A percentile compares a stretch with the other conserved stretches of the same genome.
Evolutionary conservation across 371 early-diverging fungal species (phyloP).

Genomic region (Ecytonucleospora hepatopenaei): DNA sequence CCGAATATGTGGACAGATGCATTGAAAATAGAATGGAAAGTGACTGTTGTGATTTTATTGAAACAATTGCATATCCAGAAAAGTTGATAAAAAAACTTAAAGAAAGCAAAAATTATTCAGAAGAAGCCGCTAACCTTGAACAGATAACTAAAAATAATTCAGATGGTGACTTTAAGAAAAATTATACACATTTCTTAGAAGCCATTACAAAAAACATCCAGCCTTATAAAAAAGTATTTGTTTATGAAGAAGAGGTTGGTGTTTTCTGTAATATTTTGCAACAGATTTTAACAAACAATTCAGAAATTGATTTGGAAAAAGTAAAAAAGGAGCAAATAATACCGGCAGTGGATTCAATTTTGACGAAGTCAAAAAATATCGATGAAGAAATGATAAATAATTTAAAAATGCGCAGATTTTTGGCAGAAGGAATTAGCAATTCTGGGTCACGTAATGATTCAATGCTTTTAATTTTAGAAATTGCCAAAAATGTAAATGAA

Average conservation of each 20-base stretch:
- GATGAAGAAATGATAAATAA: neutral
- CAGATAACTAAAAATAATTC: neutral
- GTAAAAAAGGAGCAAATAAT: neutral
- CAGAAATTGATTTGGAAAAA: neutral
- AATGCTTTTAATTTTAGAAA: neutral
- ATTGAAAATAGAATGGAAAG: neutral
- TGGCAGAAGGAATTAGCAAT: neutral
- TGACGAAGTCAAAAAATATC: neutral
- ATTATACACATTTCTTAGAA: neutral
- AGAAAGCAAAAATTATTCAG: neutral
- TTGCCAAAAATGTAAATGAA: neutral
- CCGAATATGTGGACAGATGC: neutral
- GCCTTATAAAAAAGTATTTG: neutral
- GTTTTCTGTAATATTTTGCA: neutral
- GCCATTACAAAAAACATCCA: neutral
- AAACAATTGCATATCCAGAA: conserved; percentile 3
- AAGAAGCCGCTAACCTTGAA: neutral
- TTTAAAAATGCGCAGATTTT: conserved; percentile 3
- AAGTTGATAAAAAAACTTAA: conserved; percentile 1
- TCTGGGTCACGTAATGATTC: neutral
- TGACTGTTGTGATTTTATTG: neutral
- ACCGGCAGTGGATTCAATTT: neutral
- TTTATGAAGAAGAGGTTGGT: neutral
- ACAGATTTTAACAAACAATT: neutral
- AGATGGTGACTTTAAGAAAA: neutral